A percentile compares a stretch with the other conserved stretches of the same genome.
Conservation (phyloP, 1,139 yeast species). For the Taphrina flavorubra region DNA sequence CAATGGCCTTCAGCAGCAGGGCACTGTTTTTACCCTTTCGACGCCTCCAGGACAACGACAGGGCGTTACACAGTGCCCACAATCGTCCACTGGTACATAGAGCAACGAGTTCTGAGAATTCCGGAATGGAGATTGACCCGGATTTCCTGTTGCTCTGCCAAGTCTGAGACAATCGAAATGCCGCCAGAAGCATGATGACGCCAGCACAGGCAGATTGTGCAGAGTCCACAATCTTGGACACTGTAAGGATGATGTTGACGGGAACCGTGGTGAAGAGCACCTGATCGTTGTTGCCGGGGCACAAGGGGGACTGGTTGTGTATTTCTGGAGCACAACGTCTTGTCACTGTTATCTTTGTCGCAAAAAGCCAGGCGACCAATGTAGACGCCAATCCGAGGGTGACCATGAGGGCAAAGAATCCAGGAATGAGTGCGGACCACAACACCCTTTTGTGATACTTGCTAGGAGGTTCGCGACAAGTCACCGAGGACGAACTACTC, state of each 20-base stretch:
- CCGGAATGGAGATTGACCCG: not conserved
- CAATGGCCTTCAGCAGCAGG: constrained; percentile 1
- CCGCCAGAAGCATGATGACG: constrained; percentile 12
- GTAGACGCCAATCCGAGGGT: constrained; percentile 5
- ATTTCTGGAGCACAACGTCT: not conserved
- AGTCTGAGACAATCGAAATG: constrained; percentile 4
- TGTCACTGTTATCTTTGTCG: constrained; percentile 3
- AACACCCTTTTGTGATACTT: not conserved
- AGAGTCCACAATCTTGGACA: constrained; percentile 10
- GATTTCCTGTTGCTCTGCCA: not conserved
- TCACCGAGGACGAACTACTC: constrained; percentile 7
- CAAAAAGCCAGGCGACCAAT: constrained; percentile 8
- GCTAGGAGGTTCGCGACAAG: not conserved
- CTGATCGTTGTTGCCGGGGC: constrained; percentile 16
- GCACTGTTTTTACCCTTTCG: not conserved
- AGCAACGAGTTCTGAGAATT: constrained; percentile 11
- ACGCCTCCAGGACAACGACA: constrained; percentile 3
- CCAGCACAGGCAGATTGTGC: constrained; percentile 9
- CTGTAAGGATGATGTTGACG: constrained; percentile 17
- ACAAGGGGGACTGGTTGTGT: constrained; percentile 5
- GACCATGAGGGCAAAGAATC: not conserved
- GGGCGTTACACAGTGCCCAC: constrained; percentile 11
- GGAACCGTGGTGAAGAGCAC: constrained; percentile 17
- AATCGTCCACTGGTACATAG: constrained; percentile 10
- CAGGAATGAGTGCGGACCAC: constrained; percentile 11